These are phyloP conservation scores for Aspergillus ostianus DNA, from an alignment of 495 filamentous ascomycete species.

Conservation along the genomic window DNA sequence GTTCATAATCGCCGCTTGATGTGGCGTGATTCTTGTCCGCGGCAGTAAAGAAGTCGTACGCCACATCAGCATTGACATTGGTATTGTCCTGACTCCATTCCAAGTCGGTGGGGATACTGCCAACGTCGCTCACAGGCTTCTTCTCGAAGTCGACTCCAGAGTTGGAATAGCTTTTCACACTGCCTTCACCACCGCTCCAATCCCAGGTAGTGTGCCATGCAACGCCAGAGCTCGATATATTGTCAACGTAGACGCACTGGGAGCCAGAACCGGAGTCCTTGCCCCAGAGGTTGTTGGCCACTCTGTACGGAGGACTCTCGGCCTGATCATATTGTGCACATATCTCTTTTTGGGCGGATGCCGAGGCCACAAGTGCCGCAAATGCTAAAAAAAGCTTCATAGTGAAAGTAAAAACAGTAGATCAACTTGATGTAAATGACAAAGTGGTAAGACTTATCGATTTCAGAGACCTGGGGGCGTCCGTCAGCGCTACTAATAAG, in stretches of 20 bases:
- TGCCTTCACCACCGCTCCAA: conserved; percentile 39
- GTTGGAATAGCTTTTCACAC: conserved; percentile 49
- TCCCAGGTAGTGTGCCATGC: conserved; percentile 41
- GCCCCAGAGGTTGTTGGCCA: conserved; percentile 52
- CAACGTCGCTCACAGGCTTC: conserved; percentile 30
- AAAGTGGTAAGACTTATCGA: too few species aligned
- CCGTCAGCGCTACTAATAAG: too few species aligned
- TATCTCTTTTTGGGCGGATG: too few species aligned
- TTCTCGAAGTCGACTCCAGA: conserved; percentile 29
- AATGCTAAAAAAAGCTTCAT: too few species aligned
- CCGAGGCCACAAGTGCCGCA: too few species aligned
- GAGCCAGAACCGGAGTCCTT: conserved; percentile 31
- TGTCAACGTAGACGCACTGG: conserved; percentile 43
- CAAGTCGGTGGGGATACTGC: conserved; percentile 36
- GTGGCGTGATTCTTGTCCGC: conserved; percentile 44
- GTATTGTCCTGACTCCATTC: conserved; percentile 40
- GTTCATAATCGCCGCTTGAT: conserved; percentile 45
- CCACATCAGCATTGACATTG: conserved; percentile 42
- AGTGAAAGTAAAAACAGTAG: too few species aligned
- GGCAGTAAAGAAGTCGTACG: conserved; percentile 49
- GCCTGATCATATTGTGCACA: too few species aligned
- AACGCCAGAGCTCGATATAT: conserved; percentile 26
- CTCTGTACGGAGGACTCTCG: conserved; percentile 28
- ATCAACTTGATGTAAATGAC: too few species aligned
- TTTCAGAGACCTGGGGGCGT: too few species aligned